A percentile compares a stretch with the other conserved stretches of the same genome.
Evolutionary conservation across 306 rosid genomes (phyloP).

Genomic region (Arachis hypogaea): DNA sequence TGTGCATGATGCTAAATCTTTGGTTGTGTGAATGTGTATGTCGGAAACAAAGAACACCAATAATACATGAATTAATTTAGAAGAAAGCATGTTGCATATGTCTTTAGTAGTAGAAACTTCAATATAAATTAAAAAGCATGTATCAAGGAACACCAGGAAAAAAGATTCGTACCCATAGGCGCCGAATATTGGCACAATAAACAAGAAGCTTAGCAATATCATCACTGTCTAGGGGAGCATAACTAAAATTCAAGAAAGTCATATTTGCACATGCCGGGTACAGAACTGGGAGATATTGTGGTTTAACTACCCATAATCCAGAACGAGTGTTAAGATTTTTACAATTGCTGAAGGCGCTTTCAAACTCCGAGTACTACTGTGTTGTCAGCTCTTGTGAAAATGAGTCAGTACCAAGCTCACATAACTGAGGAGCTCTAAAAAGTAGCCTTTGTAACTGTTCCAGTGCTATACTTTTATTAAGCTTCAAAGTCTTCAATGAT

Average conservation of each 20-base stretch:
- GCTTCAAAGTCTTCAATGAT: slow-evolving; percentile 72
- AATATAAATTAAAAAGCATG: too few relatives aligned
- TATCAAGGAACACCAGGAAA: neutral
- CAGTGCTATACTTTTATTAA: slow-evolving; percentile 61
- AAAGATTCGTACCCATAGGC: slow-evolving; percentile 68
- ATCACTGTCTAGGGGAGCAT: slow-evolving; percentile 60
- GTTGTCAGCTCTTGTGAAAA: slow-evolving; percentile 63
- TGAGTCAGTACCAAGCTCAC: slow-evolving; percentile 76
- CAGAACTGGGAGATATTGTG: slow-evolving; percentile 64
- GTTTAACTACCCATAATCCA: slow-evolving; percentile 68
- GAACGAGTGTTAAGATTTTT: slow-evolving; percentile 69
- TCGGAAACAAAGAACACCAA: neutral
- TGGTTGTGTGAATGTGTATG: neutral
- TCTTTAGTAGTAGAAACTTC: neutral
- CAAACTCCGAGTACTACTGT: slow-evolving; percentile 60
- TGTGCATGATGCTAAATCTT: neutral
- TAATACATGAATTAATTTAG: slow-evolving; percentile 22
- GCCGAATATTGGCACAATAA: slow-evolving; percentile 65
- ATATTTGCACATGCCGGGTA: slow-evolving; percentile 67
- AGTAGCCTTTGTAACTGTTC: slow-evolving; percentile 68
- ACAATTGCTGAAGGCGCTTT: slow-evolving; percentile 61
- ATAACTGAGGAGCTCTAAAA: slow-evolving; percentile 57
- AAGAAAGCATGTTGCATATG: slow-evolving; percentile 1
- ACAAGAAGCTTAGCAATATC: slow-evolving; percentile 67
- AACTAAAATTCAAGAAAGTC: slow-evolving; percentile 78